Percentiles rank a stretch among this genome's conserved stretches.
Conservation (phyloP, 2,329 filamentous ascomycete genomes). For the Trichoderma polysporum region DNA sequence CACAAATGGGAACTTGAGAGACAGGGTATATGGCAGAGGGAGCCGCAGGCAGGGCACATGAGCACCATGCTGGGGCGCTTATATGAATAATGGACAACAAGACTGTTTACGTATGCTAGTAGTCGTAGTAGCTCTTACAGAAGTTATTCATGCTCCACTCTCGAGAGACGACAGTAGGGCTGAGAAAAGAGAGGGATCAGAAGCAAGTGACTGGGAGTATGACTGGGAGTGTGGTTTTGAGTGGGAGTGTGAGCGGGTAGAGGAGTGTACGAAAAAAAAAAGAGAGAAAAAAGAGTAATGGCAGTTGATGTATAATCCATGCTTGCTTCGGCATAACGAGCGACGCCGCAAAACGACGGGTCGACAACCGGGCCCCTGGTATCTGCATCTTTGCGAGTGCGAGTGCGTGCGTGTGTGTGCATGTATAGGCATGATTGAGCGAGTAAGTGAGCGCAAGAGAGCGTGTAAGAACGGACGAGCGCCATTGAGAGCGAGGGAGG, state of each 20-base stretch:
- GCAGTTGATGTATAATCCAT: not conserved
- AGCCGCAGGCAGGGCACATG: constrained; percentile 5
- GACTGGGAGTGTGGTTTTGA: not conserved
- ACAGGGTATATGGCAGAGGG: not conserved
- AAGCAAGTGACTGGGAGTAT: constrained; percentile 5
- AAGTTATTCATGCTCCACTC: not conserved
- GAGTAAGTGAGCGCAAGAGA: not conserved
- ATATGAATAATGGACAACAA: not conserved
- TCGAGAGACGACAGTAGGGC: constrained; percentile 7
- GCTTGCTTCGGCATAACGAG: not conserved
- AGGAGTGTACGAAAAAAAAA: not conserved
- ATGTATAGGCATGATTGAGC: not conserved
- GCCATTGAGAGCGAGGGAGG: not conserved
- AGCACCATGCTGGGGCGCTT: constrained; percentile 14
- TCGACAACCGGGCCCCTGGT: constrained; percentile 3
- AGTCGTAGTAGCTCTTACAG: constrained; percentile 13
- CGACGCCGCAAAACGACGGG: not conserved
- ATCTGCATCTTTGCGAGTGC: not conserved
- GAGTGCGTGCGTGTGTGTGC: not conserved
- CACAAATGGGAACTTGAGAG: constrained; percentile 6
- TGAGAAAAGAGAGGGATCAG: not conserved
- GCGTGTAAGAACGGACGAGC: not conserved
- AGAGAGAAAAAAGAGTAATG: not conserved
- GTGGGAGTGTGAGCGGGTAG: constrained; percentile 6
- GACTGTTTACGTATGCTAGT: constrained; percentile 11